Percentiles rank a stretch among this genome's conserved stretches.
Conservation (phyloP, 352 stramenopile species). For the Phytophthora capsici region DNA sequence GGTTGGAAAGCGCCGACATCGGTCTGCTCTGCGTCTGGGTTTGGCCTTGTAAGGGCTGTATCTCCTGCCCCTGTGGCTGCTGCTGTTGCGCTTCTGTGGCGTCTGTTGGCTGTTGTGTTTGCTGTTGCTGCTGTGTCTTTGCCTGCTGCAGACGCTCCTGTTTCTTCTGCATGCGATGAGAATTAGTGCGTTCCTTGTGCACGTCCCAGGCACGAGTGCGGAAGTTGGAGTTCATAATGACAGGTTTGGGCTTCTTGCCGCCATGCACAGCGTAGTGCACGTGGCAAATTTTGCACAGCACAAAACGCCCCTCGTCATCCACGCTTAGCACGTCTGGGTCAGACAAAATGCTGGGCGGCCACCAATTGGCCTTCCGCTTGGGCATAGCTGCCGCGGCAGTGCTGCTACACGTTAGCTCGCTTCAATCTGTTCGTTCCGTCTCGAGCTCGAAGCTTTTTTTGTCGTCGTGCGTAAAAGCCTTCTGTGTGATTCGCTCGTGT, state of each 20-base stretch:
- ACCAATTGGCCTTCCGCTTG: slow-evolving; percentile 82
- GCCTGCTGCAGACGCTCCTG: slow-evolving; percentile 42
- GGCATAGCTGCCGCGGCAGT: slow-evolving; percentile 45
- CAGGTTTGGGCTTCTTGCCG: slow-evolving; percentile 81
- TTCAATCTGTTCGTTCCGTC: slow-evolving; percentile 15
- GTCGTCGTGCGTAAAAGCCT: background rate
- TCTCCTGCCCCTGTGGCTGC: slow-evolving; percentile 7
- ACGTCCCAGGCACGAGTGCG: slow-evolving; percentile 81
- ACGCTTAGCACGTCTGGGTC: slow-evolving; percentile 81
- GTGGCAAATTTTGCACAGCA: slow-evolving; percentile 86
- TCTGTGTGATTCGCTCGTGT: slow-evolving; percentile 17
- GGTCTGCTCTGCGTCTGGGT: background rate
- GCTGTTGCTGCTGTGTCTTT: slow-evolving; percentile 22
- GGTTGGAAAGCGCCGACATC: background rate
- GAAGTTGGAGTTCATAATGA: slow-evolving; percentile 88
- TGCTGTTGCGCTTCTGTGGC: slow-evolving; percentile 4
- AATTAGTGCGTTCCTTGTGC: slow-evolving; percentile 85
- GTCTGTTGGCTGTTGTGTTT: background rate
- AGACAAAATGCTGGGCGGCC: slow-evolving; percentile 68
- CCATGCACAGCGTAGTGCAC: slow-evolving; percentile 83
- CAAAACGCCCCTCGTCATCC: slow-evolving; percentile 78
- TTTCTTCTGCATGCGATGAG: slow-evolving; percentile 74
- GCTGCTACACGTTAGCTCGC: background rate
- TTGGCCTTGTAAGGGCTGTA: background rate
- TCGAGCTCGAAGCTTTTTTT: slow-evolving; percentile 1